Percentiles rank a stretch among this genome's conserved stretches.
Conservation (phyloP, 2,329 filamentous ascomycete species). For the Byssochlamys sp. region DNA sequence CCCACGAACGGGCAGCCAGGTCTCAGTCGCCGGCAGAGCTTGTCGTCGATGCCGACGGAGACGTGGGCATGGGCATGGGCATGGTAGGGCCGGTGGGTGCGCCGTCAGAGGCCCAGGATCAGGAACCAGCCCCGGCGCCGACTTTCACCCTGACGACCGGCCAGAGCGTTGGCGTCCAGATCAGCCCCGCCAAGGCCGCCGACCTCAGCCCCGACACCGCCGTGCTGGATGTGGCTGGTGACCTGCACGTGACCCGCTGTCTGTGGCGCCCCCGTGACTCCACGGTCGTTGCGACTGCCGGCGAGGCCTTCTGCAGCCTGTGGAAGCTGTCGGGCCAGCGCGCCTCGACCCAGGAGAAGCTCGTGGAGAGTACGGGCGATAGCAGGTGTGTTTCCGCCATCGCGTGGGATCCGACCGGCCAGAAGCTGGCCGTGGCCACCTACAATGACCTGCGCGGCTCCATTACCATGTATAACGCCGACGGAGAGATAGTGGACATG, state of each 20-base stretch:
- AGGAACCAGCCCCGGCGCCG: slow-evolving; percentile 22
- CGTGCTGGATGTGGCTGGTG: slow-evolving; percentile 28
- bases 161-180: slow-evolving; percentile 39
- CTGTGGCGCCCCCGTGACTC: slow-evolving; percentile 39
- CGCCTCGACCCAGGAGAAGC: slow-evolving; percentile 20
- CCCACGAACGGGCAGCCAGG: slow-evolving; percentile 15
- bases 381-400: slow-evolving; percentile 34
- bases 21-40: slow-evolving; percentile 15
- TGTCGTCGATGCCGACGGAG: slow-evolving; percentile 34
- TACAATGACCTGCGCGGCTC: slow-evolving; percentile 34
- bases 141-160: slow-evolving; percentile 35
- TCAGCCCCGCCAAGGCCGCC: slow-evolving; percentile 38
- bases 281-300: slow-evolving; percentile 31
- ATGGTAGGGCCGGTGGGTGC: slow-evolving; percentile 25
- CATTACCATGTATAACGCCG: slow-evolving; percentile 36
- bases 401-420: slow-evolving; percentile 37
- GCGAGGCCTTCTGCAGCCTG: slow-evolving; percentile 37
- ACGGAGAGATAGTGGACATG: slow-evolving; percentile 36
- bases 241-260: slow-evolving; percentile 32
- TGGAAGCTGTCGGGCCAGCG: slow-evolving; percentile 31
- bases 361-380: slow-evolving; percentile 26
- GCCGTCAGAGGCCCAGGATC: slow-evolving; percentile 16
- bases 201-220: slow-evolving; percentile 38
- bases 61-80: slow-evolving; percentile 30
- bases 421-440: slow-evolving; percentile 38